Evolutionary conservation across 1,284 basidiomycete genomes (phyloP).

Genomic region (Xerocomus minutiporus): DNA sequence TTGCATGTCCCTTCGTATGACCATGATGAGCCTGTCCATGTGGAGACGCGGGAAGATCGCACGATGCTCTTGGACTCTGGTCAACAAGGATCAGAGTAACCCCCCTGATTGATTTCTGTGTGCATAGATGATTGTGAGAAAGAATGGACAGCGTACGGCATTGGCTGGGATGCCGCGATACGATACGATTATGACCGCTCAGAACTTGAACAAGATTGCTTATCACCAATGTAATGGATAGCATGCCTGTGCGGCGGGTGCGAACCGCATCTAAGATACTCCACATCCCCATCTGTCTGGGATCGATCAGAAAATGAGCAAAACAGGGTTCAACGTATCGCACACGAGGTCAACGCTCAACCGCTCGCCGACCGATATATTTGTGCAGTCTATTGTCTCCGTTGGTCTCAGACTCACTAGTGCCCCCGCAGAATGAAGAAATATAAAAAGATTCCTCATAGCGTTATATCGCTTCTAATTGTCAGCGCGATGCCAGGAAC

Average conservation of each 20-base stretch:
- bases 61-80: conserved; percentile 26
- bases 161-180: conserved; percentile 3
- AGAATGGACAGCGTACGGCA: not conserved
- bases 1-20: conserved; percentile 25
- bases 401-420: not conserved
- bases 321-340: not conserved
- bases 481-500: conserved; percentile 7
- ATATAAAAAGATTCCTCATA: not conserved
- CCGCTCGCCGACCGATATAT: not conserved
- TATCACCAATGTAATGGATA: conserved; percentile 1
- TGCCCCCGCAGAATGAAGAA: not conserved
- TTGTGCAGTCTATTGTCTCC: not conserved
- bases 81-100: conserved; percentile 11
- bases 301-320: not conserved
- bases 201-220: not conserved
- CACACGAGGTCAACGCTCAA: not conserved
- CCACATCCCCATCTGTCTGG: not conserved
- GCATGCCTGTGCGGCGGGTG: not conserved
- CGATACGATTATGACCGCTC: conserved; percentile 8
- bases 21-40: conserved; percentile 25
- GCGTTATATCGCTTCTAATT: not conserved
- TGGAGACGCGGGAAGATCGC: conserved; percentile 32
- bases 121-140: conserved; percentile 8
- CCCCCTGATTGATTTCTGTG: conserved; percentile 8
- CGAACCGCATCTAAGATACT: not conserved